These are phyloP conservation scores for Mycena rosella DNA, from an alignment of 768 basidiomycete species.

Conservation along the genomic window DNA sequence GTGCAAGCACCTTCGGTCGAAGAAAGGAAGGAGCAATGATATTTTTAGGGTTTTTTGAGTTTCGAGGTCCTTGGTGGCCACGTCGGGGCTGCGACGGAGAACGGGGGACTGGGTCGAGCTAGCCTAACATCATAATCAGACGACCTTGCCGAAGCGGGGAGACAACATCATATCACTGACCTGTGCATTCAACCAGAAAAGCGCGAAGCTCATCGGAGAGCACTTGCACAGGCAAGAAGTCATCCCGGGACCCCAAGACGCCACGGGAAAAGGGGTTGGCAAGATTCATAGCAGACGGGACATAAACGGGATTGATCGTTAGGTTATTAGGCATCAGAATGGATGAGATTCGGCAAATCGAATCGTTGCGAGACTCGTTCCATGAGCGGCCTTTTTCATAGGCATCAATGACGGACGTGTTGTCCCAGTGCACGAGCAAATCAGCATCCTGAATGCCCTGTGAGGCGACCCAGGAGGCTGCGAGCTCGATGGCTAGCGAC, in stretches of 20 bases:
- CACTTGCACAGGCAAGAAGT: neutral
- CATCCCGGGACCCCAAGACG: neutral
- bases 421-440: constrained; percentile 48
- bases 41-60: neutral
- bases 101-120: neutral
- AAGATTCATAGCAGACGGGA: neutral
- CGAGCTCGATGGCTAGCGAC: neutral
- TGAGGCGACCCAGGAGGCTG: neutral
- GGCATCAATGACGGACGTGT: constrained; percentile 50
- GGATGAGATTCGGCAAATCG: neutral
- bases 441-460: constrained; percentile 36
- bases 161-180: no score
- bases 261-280: neutral
- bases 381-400: constrained; percentile 30
- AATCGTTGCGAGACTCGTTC: neutral
- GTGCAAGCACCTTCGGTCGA: neutral
- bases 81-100: neutral
- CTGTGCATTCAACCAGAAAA: neutral
- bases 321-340: neutral
- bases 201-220: neutral
- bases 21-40: neutral
- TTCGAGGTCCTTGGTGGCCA: neutral
- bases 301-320: neutral
- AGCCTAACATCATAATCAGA: no score
- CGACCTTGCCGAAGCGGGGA: no score